Conservation (phyloP, 345 rosid genomes). For the Ceriops tagal region DNA sequence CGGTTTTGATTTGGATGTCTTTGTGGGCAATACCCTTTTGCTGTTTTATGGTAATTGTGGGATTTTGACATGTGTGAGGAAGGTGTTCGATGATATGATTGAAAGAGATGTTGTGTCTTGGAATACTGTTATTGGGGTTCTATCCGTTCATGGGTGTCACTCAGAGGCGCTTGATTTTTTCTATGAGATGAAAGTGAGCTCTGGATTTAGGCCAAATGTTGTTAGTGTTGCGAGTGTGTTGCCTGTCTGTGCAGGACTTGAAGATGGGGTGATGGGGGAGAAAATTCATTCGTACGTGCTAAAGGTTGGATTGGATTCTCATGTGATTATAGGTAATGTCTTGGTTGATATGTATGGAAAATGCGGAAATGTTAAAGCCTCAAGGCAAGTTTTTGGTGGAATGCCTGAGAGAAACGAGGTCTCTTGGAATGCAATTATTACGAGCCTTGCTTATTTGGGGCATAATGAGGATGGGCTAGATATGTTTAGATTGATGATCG, state of each 20-base stretch:
- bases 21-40: constrained; percentile 44
- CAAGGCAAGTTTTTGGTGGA: constrained; percentile 33
- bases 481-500: constrained; percentile 37
- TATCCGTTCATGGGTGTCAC: constrained; percentile 28
- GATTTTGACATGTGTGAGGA: constrained; percentile 18
- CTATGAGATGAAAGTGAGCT: constrained; percentile 25
- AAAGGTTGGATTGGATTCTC: constrained; percentile 41
- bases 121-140: constrained; percentile 38
- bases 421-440: constrained; percentile 38
- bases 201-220: constrained; percentile 34
- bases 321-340: constrained; percentile 40
- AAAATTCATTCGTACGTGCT: constrained; percentile 38
- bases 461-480: constrained; percentile 31
- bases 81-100: constrained; percentile 46
- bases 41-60: constrained; percentile 31
- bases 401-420: constrained; percentile 46
- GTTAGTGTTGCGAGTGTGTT: constrained; percentile 35
- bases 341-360: constrained; percentile 51
- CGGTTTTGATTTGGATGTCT: constrained; percentile 42
- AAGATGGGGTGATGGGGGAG: constrained; percentile 24
- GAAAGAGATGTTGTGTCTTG: constrained; percentile 45
- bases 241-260: constrained; percentile 10
- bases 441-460: constrained; percentile 31
- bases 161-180: constrained; percentile 31
- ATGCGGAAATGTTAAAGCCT: constrained; percentile 32